Conservation (phyloP, 768 basidiomycete genomes). For the Tricholoma hemisulphureum region DNA sequence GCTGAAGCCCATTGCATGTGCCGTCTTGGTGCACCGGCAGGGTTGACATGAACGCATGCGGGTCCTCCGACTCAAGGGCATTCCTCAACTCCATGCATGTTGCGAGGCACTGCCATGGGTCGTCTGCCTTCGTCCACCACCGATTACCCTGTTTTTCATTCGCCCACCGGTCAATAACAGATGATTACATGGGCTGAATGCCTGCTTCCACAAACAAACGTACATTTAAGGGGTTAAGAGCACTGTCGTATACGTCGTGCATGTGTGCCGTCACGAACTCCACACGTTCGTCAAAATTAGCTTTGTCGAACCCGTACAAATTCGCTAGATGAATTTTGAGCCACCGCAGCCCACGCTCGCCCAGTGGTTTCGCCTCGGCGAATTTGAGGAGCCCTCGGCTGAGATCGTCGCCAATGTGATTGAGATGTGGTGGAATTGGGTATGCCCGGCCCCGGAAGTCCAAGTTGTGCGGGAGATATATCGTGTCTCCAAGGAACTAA, state of each 20-base stretch:
- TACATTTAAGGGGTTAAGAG: conserved; percentile 74
- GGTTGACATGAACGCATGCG: conserved; percentile 56
- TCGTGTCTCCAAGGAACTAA: conserved; percentile 81
- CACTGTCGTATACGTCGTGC: conserved; percentile 80
- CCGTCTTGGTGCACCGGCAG: conserved; percentile 98
- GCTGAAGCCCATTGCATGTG: conserved; percentile 97
- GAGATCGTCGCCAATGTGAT: conserved; percentile 94
- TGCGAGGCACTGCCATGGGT: conserved; percentile 97
- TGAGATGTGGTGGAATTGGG: conserved; percentile 93
- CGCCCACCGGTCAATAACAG: not conserved
- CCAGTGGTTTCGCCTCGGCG: conserved; percentile 74
- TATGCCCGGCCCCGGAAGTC: conserved; percentile 98
- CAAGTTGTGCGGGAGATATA: conserved; percentile 94
- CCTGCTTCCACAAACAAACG: conserved; percentile 24
- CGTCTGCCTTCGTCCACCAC: conserved; percentile 93
- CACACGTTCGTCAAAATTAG: conserved; percentile 89
- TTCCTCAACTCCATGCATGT: conserved; percentile 85
- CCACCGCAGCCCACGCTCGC: conserved; percentile 85
- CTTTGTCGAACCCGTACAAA: conserved; percentile 92
- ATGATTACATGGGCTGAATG: not conserved
- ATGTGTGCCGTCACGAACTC: conserved; percentile 70
- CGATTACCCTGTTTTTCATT: conserved; percentile 51
- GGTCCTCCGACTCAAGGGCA: conserved; percentile 72
- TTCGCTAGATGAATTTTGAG: conserved; percentile 95
- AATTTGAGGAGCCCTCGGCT: conserved; percentile 85